These are phyloP conservation scores for Pythium sp. DNA, from an alignment of 352 stramenopile genomes.

Conservation along the genomic window DNA sequence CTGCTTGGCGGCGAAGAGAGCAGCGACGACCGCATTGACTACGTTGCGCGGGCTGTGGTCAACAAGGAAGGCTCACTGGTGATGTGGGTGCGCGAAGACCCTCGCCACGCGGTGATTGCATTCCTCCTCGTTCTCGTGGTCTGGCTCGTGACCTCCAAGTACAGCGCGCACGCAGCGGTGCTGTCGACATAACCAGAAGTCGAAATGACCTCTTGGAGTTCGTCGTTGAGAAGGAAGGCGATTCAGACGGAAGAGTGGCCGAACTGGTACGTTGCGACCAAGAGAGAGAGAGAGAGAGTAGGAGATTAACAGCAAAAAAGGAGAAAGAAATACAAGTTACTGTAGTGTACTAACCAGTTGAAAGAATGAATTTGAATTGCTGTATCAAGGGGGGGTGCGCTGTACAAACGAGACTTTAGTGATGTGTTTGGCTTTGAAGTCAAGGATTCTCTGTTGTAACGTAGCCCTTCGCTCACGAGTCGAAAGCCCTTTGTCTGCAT, in stretches of 20 bases:
- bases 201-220: neutral
- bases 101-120: conserved; percentile 60
- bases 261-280: neutral
- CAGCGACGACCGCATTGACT: conserved; percentile 3
- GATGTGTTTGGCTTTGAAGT: neutral
- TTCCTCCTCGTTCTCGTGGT: conserved; percentile 54
- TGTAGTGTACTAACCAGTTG: neutral
- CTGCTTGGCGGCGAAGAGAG: conserved; percentile 23
- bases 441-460: no score
- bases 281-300: neutral
- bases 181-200: conserved; percentile 7
- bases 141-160: conserved; percentile 34
- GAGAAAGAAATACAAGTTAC: neutral
- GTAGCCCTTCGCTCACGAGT: no score
- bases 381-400: neutral
- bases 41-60: conserved; percentile 22
- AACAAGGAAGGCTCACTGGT: conserved; percentile 71
- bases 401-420: neutral
- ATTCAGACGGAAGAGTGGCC: neutral
- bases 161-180: conserved; percentile 6
- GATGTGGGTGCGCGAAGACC: conserved; percentile 64
- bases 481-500: no score
- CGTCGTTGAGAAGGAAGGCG: neutral
- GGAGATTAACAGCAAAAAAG: neutral
- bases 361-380: neutral